Percentiles rank a stretch among this genome's conserved stretches.
These are phyloP conservation scores for Apiotrichum sp. DNA, from an alignment of 1,284 basidiomycete genomes.

Conservation along the genomic window DNA sequence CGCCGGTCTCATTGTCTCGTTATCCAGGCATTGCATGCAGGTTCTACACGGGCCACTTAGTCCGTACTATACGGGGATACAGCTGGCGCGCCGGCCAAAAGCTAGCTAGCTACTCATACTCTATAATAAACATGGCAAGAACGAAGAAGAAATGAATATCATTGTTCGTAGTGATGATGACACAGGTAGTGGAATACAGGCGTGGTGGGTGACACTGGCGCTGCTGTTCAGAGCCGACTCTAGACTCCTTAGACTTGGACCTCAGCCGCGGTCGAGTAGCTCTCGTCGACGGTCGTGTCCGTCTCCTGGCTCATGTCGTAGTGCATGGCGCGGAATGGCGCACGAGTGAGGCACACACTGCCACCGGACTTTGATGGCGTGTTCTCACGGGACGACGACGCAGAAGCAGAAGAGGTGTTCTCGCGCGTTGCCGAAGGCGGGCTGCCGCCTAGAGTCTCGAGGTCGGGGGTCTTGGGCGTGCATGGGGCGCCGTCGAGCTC, in stretches of 20 bases:
- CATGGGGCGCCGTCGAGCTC: slow-evolving; percentile 8
- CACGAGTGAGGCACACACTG: background rate
- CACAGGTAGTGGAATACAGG: no score
- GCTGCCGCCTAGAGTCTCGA: slow-evolving; percentile 1
- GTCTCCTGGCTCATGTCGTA: slow-evolving; percentile 7
- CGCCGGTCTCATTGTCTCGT: no score
- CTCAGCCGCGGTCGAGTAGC: background rate
- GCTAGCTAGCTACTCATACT: no score
- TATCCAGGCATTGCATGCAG: no score
- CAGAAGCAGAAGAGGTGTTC: background rate
- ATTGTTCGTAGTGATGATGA: no score
- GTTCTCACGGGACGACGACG: background rate
- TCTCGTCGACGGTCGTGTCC: background rate
- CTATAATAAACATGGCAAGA: no score
- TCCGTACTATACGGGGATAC: background rate
- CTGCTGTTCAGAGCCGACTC: no score
- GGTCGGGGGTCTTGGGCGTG: slow-evolving; percentile 17
- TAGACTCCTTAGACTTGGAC: background rate
- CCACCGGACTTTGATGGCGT: background rate
- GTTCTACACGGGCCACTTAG: background rate
- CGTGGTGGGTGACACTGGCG: no score
- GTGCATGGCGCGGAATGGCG: slow-evolving; percentile 5
- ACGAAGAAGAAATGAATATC: no score
- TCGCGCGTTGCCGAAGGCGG: background rate
- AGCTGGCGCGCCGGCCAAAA: background rate